These are phyloP conservation scores for Globisporangium cylindrosporum DNA, from an alignment of 352 stramenopile species.

Conservation along the genomic window DNA sequence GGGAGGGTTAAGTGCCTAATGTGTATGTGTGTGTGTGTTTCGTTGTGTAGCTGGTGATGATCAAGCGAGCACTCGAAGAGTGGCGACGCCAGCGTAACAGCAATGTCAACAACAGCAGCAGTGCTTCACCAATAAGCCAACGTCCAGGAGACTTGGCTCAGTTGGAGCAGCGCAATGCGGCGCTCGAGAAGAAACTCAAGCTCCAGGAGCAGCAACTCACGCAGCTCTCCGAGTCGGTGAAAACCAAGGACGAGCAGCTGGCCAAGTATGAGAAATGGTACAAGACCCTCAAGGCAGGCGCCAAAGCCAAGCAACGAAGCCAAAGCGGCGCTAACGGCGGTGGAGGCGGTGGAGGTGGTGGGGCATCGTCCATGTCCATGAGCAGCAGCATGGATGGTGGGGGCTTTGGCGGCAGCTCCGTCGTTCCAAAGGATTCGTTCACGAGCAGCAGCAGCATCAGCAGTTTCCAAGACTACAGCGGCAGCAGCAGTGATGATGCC, in stretches of 20 bases:
- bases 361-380: conserved; percentile 14
- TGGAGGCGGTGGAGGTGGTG: background rate
- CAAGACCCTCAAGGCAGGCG: conserved; percentile 76
- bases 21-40: background rate
- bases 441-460: conserved; percentile 51
- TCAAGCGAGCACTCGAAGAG: conserved; percentile 87
- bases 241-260: conserved; percentile 64
- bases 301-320: conserved; percentile 79
- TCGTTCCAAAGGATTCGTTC: conserved; percentile 49
- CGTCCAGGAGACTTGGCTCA: background rate
- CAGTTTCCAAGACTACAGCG: conserved; percentile 46
- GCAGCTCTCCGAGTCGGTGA: conserved; percentile 48
- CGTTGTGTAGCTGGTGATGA: conserved; percentile 69
- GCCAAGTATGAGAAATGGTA: conserved; percentile 88
- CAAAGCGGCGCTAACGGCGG: conserved; percentile 32
- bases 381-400: conserved; percentile 35
- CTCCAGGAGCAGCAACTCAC: conserved; percentile 57
- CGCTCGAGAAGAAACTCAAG: conserved; percentile 36
- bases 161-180: conserved; percentile 12
- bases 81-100: conserved; percentile 69
- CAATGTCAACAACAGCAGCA: conserved; percentile 8
- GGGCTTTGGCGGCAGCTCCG: conserved; percentile 9
- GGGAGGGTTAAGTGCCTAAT: background rate
- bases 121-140: background rate
- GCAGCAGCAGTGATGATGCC: conserved; percentile 15